phyloP scores from a whole-genome alignment of 441 rosid species.

The Francoa sonchifolia region DNA sequence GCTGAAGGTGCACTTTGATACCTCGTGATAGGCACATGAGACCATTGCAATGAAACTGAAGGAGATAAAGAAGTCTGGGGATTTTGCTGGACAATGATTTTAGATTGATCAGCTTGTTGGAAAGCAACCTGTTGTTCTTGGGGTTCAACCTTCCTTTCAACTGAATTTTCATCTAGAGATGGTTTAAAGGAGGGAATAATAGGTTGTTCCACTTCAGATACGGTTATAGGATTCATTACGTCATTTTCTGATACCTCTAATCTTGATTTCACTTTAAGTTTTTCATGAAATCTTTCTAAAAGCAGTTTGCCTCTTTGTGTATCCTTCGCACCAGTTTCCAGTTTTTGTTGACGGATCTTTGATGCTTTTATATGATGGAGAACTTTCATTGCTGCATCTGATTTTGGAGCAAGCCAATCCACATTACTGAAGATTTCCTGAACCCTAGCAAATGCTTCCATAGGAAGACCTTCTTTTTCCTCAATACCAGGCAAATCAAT shows the following conservation, averaged over 20 bases:
- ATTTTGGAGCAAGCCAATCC: conserved; percentile 52
- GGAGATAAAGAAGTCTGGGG: conserved; percentile 29
- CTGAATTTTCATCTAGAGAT: conserved; percentile 24
- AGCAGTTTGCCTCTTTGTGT: conserved; percentile 21
- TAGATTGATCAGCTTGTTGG: conserved; percentile 38
- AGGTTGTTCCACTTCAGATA: conserved; percentile 21
- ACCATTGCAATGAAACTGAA: conserved; percentile 37
- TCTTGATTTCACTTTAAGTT: conserved; percentile 28
- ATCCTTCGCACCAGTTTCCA: conserved; percentile 27
- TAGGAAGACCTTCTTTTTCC: conserved; percentile 64
- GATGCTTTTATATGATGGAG: conserved; percentile 46
- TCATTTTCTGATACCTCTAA: conserved; percentile 22
- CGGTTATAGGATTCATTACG: conserved; percentile 15
- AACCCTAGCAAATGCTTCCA: conserved; percentile 78
- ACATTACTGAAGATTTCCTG: conserved; percentile 53
- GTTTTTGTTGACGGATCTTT: conserved; percentile 36
- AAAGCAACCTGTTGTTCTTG: conserved; percentile 34
- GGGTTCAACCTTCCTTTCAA: conserved; percentile 26
- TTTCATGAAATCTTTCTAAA: conserved; percentile 28
- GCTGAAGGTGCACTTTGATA: conserved; percentile 37
- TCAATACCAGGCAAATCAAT: conserved; percentile 44
- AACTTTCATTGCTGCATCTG: conserved; percentile 42
- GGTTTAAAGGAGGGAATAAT: conserved; percentile 15
- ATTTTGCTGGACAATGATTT: conserved; percentile 40
- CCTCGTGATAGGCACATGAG: conserved; percentile 30